Evolutionary conservation across 371 early-diverging fungal genomes (phyloP), one percentile per base, ranked within the genome.

Genomic region (Polyrhizophydium stewartii): DNA sequence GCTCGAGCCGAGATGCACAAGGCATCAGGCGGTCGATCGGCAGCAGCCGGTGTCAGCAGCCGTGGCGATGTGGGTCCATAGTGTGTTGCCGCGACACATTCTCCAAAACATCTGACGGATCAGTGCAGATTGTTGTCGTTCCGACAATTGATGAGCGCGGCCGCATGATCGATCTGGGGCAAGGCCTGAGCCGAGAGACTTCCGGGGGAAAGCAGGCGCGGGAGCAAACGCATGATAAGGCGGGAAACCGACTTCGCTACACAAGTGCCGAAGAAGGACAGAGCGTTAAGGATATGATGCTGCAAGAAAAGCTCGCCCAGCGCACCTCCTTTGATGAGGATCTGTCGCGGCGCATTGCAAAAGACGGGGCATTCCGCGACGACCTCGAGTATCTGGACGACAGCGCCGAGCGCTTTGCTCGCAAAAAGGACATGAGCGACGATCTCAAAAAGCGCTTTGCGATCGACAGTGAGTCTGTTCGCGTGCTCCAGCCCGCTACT

Each of bases 331-430:
- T 94, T 93, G 89, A 94, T 92, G 24, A 97, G 82, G 50, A 90
- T 81, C 82, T 92, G 91, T 60, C 97, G 85, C 58, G 96, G 82
- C 0, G 96, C 77, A 78, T 97, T 97, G 60, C 96, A 95, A 19
- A 97, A 85, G 0, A 97, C 97, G 72, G 97, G 97, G 73, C 95
- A 9, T 93, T 88, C 67, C 76, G 81, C 60, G 69, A 71, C 47
- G 64, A 69, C 38, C 50, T 76, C 56, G 97, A 96, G 58, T 93
- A 96, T 57, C 83, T 94, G 85, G 96, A 96, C 70, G 96, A 94
- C 22, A 84, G 90, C 28, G 84, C 87, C 1, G 94, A 94, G 62
- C 79, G 81, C n/a, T 79, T 94, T 60, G 85, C 91, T 0, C 50
- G 62, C 50, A 55, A 63, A 55, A 67, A 64, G 12, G 51, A 21